A percentile compares a stretch with the other conserved stretches of the same genome.
Conservation (phyloP, 2,329 filamentous ascomycete species). For the Epichloe scottii region DNA sequence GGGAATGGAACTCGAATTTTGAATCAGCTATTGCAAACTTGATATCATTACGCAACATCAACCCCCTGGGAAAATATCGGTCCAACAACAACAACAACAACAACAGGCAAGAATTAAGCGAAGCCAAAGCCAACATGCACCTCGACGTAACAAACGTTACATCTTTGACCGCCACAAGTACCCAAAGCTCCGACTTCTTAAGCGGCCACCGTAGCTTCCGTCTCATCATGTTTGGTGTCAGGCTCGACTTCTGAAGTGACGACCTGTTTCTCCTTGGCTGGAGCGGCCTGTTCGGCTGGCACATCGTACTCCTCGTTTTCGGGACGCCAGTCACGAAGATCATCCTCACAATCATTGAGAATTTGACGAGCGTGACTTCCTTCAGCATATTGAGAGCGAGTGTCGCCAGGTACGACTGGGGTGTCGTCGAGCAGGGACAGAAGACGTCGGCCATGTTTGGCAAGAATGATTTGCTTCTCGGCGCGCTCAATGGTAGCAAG, state of each 20-base stretch:
- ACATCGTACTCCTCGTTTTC: slow-evolving; percentile 24
- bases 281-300: slow-evolving; percentile 12
- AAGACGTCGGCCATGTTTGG: slow-evolving; percentile 77
- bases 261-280: slow-evolving; percentile 14
- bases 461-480: slow-evolving; percentile 92
- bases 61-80: neutral
- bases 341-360: slow-evolving; percentile 83
- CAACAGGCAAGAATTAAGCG: neutral
- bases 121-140: neutral
- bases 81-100: neutral
- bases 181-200: neutral
- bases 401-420: slow-evolving; percentile 77
- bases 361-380: slow-evolving; percentile 63
- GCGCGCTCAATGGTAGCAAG: slow-evolving; percentile 87
- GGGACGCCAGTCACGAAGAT: slow-evolving; percentile 63
- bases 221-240: neutral
- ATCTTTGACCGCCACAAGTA: neutral
- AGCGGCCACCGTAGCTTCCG: neutral
- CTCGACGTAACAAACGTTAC: neutral
- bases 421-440: slow-evolving; percentile 79
- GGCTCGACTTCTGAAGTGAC: slow-evolving; percentile 5
- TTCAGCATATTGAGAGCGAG: slow-evolving; percentile 54
- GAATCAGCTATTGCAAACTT: slow-evolving; percentile 1
- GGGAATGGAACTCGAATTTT: neutral
- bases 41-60: neutral